phyloP scores from a whole-genome alignment of 345 rosid genomes.

The Eucalyptus paniculata region DNA sequence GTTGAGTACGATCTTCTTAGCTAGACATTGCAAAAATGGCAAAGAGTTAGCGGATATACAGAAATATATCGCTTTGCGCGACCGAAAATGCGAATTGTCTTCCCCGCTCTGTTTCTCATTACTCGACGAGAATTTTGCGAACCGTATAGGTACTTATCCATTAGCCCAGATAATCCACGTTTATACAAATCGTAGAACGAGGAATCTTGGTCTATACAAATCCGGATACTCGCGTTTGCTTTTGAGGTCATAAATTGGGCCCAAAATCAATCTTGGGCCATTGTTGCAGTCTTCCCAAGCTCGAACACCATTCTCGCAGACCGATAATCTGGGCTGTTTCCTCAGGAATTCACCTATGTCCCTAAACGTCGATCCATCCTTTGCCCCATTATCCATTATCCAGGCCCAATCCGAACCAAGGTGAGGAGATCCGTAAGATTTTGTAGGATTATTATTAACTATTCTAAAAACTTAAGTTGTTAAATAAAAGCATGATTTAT shows the following conservation, averaged over 20 bases:
- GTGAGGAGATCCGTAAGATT: neutral
- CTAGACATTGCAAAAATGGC: neutral
- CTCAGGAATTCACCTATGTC: neutral
- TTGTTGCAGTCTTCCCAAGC: neutral
- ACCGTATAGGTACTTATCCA: neutral
- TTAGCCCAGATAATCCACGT: neutral
- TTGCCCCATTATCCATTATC: neutral
- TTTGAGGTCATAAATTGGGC: neutral
- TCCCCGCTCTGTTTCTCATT: neutral
- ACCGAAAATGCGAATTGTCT: neutral
- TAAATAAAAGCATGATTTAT: too few species aligned
- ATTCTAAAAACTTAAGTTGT: too few species aligned
- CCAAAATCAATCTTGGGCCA: neutral
- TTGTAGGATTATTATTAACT: too few species aligned
- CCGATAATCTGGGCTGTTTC: neutral
- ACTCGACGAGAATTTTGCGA: neutral
- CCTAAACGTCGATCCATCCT: neutral
- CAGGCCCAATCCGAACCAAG: neutral
- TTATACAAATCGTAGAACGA: neutral
- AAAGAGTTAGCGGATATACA: neutral
- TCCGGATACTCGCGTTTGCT: neutral
- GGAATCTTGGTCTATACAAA: neutral
- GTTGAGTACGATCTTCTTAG: neutral
- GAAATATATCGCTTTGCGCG: neutral
- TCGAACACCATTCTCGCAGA: neutral